These are phyloP conservation scores for Boletus rubropictus DNA, from an alignment of 768 basidiomycete genomes.

Conservation along the genomic window DNA sequence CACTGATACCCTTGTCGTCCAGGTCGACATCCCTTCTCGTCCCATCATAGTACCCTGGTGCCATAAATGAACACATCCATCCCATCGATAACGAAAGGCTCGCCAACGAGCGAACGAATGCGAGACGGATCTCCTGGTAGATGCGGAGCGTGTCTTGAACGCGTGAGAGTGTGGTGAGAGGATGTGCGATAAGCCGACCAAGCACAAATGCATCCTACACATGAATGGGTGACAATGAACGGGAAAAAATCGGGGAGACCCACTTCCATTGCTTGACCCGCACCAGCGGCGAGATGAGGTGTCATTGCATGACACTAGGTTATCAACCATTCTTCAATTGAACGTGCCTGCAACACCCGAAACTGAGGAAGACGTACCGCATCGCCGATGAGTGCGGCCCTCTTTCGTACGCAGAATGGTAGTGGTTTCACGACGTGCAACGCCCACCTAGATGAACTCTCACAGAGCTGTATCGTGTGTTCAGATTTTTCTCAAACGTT, in stretches of 20 bases:
- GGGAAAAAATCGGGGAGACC: not conserved
- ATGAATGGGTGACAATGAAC: not conserved
- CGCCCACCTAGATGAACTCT: constrained; percentile 39
- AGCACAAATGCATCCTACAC: constrained; percentile 19
- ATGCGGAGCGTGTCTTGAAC: constrained; percentile 4
- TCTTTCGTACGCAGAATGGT: constrained; percentile 34
- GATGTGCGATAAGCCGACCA: constrained; percentile 22
- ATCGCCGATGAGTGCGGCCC: constrained; percentile 46
- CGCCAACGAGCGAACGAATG: constrained; percentile 12
- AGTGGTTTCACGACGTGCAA: constrained; percentile 40
- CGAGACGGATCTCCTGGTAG: constrained; percentile 14
- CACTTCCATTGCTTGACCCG: constrained; percentile 25
- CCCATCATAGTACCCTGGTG: constrained; percentile 21
- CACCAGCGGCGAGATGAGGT: constrained; percentile 20
- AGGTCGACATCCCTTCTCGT: constrained; percentile 2
- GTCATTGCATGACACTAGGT: constrained; percentile 23
- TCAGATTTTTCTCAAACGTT: not conserved
- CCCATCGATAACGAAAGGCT: constrained; percentile 15
- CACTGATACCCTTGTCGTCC: constrained; percentile 8
- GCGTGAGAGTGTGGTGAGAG: constrained; percentile 5
- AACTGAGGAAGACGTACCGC: constrained; percentile 29
- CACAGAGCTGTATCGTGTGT: constrained; percentile 27
- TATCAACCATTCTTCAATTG: not conserved
- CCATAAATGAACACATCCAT: constrained; percentile 16
- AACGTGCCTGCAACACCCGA: not conserved